Evolutionary conservation across 2,329 filamentous ascomycete species (phyloP).

Genomic region (Fusarium secorum): DNA sequence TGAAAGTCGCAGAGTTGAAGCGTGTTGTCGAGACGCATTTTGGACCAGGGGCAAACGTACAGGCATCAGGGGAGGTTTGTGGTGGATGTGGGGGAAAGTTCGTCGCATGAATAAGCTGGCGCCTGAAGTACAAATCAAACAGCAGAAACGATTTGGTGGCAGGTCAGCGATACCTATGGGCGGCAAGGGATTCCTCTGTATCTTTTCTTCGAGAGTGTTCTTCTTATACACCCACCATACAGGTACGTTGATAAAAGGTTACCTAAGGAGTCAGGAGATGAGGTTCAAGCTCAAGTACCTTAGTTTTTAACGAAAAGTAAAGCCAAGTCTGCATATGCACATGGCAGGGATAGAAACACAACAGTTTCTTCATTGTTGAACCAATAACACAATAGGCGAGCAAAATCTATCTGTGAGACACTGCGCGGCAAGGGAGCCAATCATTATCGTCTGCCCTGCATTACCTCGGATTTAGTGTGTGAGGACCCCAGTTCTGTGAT

Average conservation of each 20-base stretch:
- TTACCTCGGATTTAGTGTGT: neutral
- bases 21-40: slow-evolving; percentile 45
- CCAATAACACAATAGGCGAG: neutral
- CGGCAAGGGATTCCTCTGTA: neutral
- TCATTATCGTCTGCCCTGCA: neutral
- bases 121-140: neutral
- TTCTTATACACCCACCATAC: neutral
- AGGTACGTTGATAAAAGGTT: neutral
- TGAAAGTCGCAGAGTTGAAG: slow-evolving; percentile 54
- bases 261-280: neutral
- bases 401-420: neutral
- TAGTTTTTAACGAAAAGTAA: neutral
- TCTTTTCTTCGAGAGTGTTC: too few species aligned
- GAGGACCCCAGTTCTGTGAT: neutral
- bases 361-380: neutral
- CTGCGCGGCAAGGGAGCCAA: slow-evolving; percentile 16
- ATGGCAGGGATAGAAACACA: neutral
- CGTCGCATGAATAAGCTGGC: slow-evolving; percentile 41
- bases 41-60: slow-evolving; percentile 41
- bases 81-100: slow-evolving; percentile 55
- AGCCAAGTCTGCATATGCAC: neutral
- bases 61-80: slow-evolving; percentile 48
- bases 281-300: neutral
- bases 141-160: neutral
- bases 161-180: neutral